Percentiles rank a stretch among this genome's conserved stretches.
These are phyloP conservation scores for Lentinula boryana DNA, from an alignment of 768 basidiomycete species.

Conservation along the genomic window DNA sequence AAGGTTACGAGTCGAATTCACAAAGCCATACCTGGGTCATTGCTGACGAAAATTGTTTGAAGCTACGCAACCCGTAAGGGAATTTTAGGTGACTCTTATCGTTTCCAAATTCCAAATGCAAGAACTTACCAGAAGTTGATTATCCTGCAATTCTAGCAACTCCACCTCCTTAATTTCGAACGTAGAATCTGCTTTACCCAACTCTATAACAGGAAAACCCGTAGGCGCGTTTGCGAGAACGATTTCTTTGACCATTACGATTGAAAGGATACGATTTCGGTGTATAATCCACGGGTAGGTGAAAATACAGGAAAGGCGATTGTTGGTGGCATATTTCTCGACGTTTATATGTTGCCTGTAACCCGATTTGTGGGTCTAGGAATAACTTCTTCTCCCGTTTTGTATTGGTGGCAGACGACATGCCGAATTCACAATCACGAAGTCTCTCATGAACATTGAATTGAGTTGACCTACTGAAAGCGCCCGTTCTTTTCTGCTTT, in stretches of 20 bases:
- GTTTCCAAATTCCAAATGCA: background rate
- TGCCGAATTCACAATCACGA: too few species aligned
- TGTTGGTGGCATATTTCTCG: too few species aligned
- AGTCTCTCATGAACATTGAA: too few species aligned
- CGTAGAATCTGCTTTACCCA: background rate
- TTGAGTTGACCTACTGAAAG: too few species aligned
- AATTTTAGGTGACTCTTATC: background rate
- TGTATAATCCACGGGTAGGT: too few species aligned
- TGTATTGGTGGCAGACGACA: too few species aligned
- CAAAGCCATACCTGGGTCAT: background rate
- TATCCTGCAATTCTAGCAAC: background rate
- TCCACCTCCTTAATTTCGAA: background rate
- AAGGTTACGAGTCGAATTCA: too few species aligned
- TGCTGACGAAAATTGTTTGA: background rate
- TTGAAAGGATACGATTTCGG: background rate
- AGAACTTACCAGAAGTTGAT: background rate
- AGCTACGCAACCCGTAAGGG: background rate
- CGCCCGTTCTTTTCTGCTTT: too few species aligned
- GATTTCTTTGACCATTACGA: conserved; percentile 1
- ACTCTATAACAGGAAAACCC: background rate
- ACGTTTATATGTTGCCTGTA: too few species aligned
- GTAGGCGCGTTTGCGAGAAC: background rate
- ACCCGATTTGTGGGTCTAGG: too few species aligned
- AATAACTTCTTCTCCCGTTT: too few species aligned
- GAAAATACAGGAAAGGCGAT: too few species aligned